Conservation (phyloP, 2,329 filamentous ascomycete genomes). For the Phaeosphaeriaceae sp. region DNA sequence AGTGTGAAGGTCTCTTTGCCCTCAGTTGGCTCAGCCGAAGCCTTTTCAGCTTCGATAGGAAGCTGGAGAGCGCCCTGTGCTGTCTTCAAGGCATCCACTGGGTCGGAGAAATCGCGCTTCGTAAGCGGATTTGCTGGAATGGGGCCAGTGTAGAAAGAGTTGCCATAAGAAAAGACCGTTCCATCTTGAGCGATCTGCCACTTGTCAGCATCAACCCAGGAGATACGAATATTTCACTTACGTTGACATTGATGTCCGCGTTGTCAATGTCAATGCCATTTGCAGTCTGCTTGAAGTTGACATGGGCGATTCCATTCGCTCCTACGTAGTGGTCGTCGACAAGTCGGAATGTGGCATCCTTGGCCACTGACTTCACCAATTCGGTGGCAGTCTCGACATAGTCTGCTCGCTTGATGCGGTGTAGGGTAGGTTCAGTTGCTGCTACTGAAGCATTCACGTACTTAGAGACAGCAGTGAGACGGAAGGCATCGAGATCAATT, state of each 20-base stretch:
- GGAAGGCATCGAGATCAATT: conserved; percentile 27
- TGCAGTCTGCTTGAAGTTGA: conserved; percentile 67
- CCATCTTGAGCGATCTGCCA: conserved; percentile 61
- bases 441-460: conserved; percentile 19
- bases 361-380: conserved; percentile 5
- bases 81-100: conserved; percentile 54
- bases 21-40: conserved; percentile 49
- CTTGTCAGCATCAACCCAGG: neutral
- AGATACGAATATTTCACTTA: conserved; percentile 48
- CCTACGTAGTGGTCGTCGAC: conserved; percentile 57
- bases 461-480: conserved; percentile 12
- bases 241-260: conserved; percentile 68
- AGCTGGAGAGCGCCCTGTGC: conserved; percentile 52
- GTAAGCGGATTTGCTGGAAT: conserved; percentile 46
- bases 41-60: conserved; percentile 51
- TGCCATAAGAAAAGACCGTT: conserved; percentile 65
- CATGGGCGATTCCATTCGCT: conserved; percentile 63
- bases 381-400: conserved; percentile 8
- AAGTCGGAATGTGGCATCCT: conserved; percentile 7
- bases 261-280: conserved; percentile 69
- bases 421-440: conserved; percentile 1
- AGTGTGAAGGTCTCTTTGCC: conserved; percentile 55
- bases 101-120: conserved; percentile 53
- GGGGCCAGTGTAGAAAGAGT: conserved; percentile 57
- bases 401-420: conserved; percentile 6